Percentiles rank a stretch among this genome's conserved stretches.
Evolutionary conservation across 1,284 basidiomycete species (phyloP).

Genomic region (Cutaneotrichosporon curvatum): DNA sequence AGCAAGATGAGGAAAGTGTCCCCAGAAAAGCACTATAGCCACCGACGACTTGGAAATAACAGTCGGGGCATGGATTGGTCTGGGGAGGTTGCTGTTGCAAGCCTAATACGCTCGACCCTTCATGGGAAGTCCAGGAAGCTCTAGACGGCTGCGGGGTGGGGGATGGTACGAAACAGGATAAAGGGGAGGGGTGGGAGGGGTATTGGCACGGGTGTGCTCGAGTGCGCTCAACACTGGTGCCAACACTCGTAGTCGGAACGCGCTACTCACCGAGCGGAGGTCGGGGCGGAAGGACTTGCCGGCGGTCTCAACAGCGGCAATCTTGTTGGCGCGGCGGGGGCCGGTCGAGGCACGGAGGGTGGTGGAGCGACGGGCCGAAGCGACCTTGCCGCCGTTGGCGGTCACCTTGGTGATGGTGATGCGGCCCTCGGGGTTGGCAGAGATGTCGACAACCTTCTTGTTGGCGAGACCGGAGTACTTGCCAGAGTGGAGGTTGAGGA

Average conservation of each 20-base stretch:
- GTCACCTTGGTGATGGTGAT: slow-evolving; percentile 62
- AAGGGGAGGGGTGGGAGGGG: no score
- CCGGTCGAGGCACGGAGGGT: slow-evolving; percentile 66
- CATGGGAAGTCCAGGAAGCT: slow-evolving; percentile 38
- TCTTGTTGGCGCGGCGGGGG: slow-evolving; percentile 64
- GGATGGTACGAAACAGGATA: slow-evolving; percentile 14
- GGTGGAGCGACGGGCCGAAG: slow-evolving; percentile 45
- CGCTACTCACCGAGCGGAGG: slow-evolving; percentile 69
- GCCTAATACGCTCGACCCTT: slow-evolving; percentile 42
- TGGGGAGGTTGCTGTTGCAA: slow-evolving; percentile 25
- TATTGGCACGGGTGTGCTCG: no score
- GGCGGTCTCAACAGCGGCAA: slow-evolving; percentile 57
- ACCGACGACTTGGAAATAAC: slow-evolving; percentile 11
- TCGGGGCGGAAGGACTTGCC: slow-evolving; percentile 75
- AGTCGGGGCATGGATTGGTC: slow-evolving; percentile 15
- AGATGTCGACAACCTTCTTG: slow-evolving; percentile 65
- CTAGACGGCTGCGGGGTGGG: slow-evolving; percentile 29
- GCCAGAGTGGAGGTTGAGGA: slow-evolving; percentile 75
- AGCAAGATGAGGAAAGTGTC: no score
- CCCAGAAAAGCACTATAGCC: slow-evolving; percentile 11
- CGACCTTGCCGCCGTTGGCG: slow-evolving; percentile 51
- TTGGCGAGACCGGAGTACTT: slow-evolving; percentile 85
- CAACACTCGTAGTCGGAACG: no score
- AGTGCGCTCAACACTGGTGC: no score
- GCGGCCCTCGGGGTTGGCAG: slow-evolving; percentile 54